A percentile compares a stretch with the other conserved stretches of the same genome.
Conservation (phyloP, 139 green algal species). For the Tetradesmus obliquus region DNA sequence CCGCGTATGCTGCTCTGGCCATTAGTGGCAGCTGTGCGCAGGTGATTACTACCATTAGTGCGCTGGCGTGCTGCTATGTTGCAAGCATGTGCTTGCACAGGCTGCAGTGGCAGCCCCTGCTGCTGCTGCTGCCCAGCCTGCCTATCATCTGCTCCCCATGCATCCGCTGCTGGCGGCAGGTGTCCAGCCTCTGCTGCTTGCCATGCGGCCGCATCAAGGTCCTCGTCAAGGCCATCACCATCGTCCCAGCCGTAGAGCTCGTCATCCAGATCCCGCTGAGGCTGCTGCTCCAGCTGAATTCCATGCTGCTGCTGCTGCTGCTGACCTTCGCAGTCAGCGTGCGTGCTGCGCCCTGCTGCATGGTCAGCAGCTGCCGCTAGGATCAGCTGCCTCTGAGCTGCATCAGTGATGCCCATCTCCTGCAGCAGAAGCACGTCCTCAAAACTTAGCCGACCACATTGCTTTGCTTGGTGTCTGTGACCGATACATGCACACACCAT, state of each 20-base stretch:
- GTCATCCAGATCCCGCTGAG: neutral
- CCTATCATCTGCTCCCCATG: neutral
- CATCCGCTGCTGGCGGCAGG: neutral
- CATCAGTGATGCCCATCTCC: constrained; percentile 45
- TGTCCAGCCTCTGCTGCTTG: neutral
- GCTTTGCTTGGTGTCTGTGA: neutral
- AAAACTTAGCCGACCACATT: neutral
- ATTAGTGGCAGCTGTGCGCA: neutral
- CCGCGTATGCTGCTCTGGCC: neutral
- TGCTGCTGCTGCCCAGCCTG: neutral
- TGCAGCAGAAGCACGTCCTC: constrained; percentile 10
- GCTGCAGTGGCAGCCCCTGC: neutral
- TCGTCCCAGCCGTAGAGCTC: neutral
- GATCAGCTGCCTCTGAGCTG: constrained; percentile 1
- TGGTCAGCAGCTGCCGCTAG: constrained; percentile 33
- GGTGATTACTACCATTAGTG: neutral
- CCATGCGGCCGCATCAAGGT: neutral
- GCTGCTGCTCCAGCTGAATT: neutral
- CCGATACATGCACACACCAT: no score
- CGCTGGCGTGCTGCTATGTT: neutral
- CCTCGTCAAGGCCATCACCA: neutral
- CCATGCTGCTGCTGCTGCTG: neutral
- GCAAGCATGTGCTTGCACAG: neutral
- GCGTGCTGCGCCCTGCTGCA: neutral
- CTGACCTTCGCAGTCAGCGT: neutral